These are phyloP conservation scores for Cardamine resedifolia DNA, from an alignment of 345 rosid species.

Conservation along the genomic window DNA sequence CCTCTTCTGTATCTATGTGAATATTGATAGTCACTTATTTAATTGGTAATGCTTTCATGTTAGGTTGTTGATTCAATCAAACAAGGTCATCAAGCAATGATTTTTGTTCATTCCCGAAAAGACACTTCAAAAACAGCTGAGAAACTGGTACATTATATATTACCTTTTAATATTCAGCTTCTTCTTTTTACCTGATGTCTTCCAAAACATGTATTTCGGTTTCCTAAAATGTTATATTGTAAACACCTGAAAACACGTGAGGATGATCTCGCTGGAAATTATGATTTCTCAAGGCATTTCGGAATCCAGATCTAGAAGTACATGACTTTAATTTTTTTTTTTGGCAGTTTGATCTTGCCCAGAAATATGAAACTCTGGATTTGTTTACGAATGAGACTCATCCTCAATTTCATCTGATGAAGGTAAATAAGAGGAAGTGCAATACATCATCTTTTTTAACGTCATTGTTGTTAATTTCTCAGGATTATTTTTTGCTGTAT, in stretches of 20 bases:
- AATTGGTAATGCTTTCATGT: slow-evolving; percentile 28
- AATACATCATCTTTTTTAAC: slow-evolving; percentile 11
- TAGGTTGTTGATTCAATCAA: slow-evolving; percentile 83
- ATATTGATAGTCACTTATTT: slow-evolving; percentile 29
- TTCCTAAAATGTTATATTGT: slow-evolving; percentile 21
- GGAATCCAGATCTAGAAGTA: slow-evolving; percentile 11
- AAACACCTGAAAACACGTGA: not conserved
- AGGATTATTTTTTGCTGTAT: slow-evolving; percentile 31
- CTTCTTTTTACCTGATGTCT: slow-evolving; percentile 8
- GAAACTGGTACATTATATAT: slow-evolving; percentile 59
- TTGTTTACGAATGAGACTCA: slow-evolving; percentile 63
- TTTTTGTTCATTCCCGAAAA: slow-evolving; percentile 96
- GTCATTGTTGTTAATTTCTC: slow-evolving; percentile 16
- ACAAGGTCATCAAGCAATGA: slow-evolving; percentile 97
- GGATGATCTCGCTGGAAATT: slow-evolving; percentile 12
- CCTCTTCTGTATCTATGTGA: slow-evolving; percentile 12
- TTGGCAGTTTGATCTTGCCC: slow-evolving; percentile 84
- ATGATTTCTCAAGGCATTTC: slow-evolving; percentile 7
- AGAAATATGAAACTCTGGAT: slow-evolving; percentile 59
- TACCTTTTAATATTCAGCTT: slow-evolving; percentile 11
- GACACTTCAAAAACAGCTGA: slow-evolving; percentile 96
- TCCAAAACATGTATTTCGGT: slow-evolving; percentile 11
- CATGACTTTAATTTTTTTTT: slow-evolving; percentile 28
- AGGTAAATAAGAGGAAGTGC: slow-evolving; percentile 47
- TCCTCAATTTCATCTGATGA: slow-evolving; percentile 63